Base-by-base conservation (phyloP, 495 filamentous ascomycete genomes). In the Cercophora scortea region DNA sequence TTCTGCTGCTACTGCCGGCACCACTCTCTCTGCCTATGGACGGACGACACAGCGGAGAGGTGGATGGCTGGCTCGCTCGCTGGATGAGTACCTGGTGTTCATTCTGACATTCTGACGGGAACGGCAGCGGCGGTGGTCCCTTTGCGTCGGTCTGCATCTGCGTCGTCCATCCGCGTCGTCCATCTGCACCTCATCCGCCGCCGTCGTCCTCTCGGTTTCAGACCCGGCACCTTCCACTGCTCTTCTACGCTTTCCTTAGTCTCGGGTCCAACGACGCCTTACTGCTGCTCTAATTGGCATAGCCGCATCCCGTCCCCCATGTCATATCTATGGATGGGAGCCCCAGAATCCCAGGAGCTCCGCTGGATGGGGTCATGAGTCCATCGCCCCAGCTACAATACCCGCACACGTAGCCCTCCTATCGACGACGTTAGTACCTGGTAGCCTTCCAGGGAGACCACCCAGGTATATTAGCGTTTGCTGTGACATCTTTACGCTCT, bases 291-390 rank as follows among this genome's bases (percentile, higher is more conserved):
- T 17, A 52, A 51, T 19, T 47, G 43, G 50, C 50, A 46, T 19
- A 46, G 42, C 34, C 43, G 10, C 46, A n/a, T 16, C 25, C 25
- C 25, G 25, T 25, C 25, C 25, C 25, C 25, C 25, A 25, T 25
- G 25, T 25, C 25, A 25, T 25, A 25, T 25, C 2, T 25, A 25
- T 25, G 25, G 25, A 25, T 25, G 25, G 25, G 25, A 25, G 25
- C 25, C 25, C 25, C 25, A 25, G 25, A 25, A 25, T 25, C 25
- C 25, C 2, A 25, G 25, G 25, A 25, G 25, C 41, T 54, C 45
- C 38, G 39, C 52, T 32, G 32, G 11, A 53, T 34, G 40, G 46
- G 11, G 45, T 49, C 52, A 42, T 45, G 47, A 51, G 16, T 38
- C 49, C 49, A 45, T 15, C 38, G 36, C 36, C 36, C 46, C 49